Evolutionary conservation across 164 flowering plant genomes (phyloP), one percentile per base, ranked within the genome.

Genomic region (Vitis rotundifolia): DNA sequence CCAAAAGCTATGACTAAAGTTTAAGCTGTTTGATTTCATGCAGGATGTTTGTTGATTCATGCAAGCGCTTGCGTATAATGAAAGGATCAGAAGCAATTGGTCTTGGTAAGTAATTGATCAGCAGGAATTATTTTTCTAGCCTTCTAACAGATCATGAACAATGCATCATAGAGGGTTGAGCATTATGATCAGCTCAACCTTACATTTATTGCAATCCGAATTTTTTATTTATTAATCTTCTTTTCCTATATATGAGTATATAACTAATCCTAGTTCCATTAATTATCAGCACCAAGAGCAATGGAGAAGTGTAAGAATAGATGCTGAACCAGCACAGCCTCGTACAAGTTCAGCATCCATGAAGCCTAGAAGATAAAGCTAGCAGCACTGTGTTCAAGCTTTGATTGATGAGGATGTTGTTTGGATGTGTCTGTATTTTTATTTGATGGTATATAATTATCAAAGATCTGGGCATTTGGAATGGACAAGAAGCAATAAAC

Each of bases 21-120:
- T 31, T 8, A 13, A 6, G 1, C 52, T 59, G 6, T 50, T 11
- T 68, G 16, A 48, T 72, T 60, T 49, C 9, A 22, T 71, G 8
- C 73, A 88, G 94, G 84, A 89, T 89, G 94, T 89, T 89, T 70
- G 90, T 86, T 13, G 85, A 82, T 50, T 87, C 94, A 63, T 89
- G 94, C 87, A 89, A 86, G 78, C 87, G 97, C 57, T 65, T 91
- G 72, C 85, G 97, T 44, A 88, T 91, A 57, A 91, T 88, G 97
- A 91, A 91, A 75, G 91, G 91, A 75, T 85, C 91, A 22, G 97
- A 91, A 64, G 92, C 97, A 14, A 85, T 83, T 78, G 93, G 93
- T 75, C 93, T 91, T 68, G 97, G 93, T 89, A 71, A 57, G 81
- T 2, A 37, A 37, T 37, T 37, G 44, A 37, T 3, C 44, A 37